These are phyloP conservation scores for Keithomyces neogunnii DNA, from an alignment of 2,329 filamentous ascomycete genomes.

Conservation along the genomic window DNA sequence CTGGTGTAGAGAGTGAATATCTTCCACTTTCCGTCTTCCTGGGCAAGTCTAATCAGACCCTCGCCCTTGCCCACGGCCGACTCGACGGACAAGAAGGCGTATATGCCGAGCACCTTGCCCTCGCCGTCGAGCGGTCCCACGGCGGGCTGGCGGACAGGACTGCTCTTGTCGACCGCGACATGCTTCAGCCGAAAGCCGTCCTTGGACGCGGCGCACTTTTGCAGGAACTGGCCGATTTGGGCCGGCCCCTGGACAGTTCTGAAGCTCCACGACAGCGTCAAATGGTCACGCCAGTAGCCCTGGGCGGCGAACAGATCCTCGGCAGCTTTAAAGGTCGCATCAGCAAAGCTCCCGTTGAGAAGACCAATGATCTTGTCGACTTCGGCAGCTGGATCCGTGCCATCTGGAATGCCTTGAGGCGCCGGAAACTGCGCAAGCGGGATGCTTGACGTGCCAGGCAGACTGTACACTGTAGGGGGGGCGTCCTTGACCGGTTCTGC, in stretches of 20 bases:
- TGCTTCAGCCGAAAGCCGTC: constrained; percentile 32
- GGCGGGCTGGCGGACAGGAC: constrained; percentile 33
- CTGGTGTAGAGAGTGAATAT: constrained; percentile 56
- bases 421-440: constrained; percentile 34
- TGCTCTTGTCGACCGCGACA: constrained; percentile 37
- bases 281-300: constrained; percentile 51
- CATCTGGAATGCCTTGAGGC: constrained; percentile 14
- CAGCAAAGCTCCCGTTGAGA: constrained; percentile 32
- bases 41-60: constrained; percentile 45
- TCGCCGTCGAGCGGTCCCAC: constrained; percentile 38
- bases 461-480: background rate
- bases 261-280: constrained; percentile 48
- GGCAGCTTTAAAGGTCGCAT: constrained; percentile 24
- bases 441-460: constrained; percentile 48
- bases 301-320: constrained; percentile 32
- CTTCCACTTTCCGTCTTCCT: constrained; percentile 43
- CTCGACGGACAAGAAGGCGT: constrained; percentile 46
- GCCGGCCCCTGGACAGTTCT: constrained; percentile 37
- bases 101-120: constrained; percentile 42
- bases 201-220: constrained; percentile 17
- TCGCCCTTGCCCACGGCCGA: constrained; percentile 45
- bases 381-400: constrained; percentile 25
- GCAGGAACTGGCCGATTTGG: constrained; percentile 31
- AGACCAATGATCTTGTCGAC: constrained; percentile 27
- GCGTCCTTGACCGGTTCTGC: background rate